Evolutionary conservation across 768 basidiomycete species (phyloP), one percentile per base, ranked within the genome.

Genomic region (Lyophyllum decastes): DNA sequence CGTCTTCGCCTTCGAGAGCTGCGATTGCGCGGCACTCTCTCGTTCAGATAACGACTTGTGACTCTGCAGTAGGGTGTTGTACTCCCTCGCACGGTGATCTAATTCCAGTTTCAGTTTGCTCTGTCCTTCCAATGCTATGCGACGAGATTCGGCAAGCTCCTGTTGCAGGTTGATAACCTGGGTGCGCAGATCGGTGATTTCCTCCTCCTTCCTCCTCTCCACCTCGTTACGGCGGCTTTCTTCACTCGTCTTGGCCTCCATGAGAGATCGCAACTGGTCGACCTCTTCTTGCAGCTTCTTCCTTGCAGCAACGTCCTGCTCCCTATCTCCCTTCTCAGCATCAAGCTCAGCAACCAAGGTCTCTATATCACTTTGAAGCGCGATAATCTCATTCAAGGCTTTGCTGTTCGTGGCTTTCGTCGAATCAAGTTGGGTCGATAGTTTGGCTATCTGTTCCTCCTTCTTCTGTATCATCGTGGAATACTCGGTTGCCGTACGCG

Each of bases 201-300:
- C 96, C 45, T 84, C 79, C 62, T 98, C 95, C 65, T 88, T 92
- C 72, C 90, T 89, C 71, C 87, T 88, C 69, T 94, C 92, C 0
- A 87, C 93, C 67, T 97, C 92, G 33, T 81, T 82, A 17, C 92
- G 84, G 27, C 88, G 87, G 9, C 84, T 89, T 65, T 94, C 95
- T 70, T 98, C 95, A 24, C 86, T 88, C 0, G 88, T 83, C 70
- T 94, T 97, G 1, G 91, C 90, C 46, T 88, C 87, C 76, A 97
- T 83, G 14, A 91, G 75, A n/a, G 83, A 76, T 7, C 95, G 88
- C 8, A 98, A 78, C 59, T 92, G 89, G 64, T 96, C 95, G 11
- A 97, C 76, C 71, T 97, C 95, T 40, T 79, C 82, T 65, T 92
- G 87, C 2, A 96, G 76, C 65, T 87, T 90, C 25, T 75, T 74